Evolutionary conservation across 2,329 filamentous ascomycete genomes (phyloP), one percentile per base, ranked within the genome.

Genomic region (Ophiosphaerella narmari): DNA sequence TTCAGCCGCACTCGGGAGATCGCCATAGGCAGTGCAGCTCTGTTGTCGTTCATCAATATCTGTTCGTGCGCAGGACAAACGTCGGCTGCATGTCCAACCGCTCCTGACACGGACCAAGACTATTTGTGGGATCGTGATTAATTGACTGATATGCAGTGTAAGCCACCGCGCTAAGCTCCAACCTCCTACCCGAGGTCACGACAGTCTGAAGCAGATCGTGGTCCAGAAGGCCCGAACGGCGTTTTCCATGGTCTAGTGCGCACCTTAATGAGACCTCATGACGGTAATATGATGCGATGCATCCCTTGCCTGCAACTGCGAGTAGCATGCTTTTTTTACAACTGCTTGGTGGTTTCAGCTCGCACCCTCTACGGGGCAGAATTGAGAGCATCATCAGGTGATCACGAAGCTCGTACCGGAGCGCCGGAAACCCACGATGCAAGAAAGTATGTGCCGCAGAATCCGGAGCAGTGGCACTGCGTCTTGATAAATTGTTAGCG

Each of bases 1-100:
- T 41, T 44, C 42, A 46, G 54, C 51, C 45, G 40, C 49, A 53
- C 7, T 8, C 56, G 57, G 63, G 60, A 62, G 62, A 65, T 64
- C 44, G 57, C 39, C 59, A 33, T 29, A 40, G 18, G 48, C 43
- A 32, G 50, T 53, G 42, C 41, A 33, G 52, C 47, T 50, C 45
- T 56, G 47, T 35, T 13, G 14, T 35, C 34, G 34, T 13, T 39
- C 40, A 29, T 16, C 16, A 42, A 48, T 31, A 29, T 29, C 11
- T 29, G 11, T 12, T n/a, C 3, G 14, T 13, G 23, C 31, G 34
- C n/a, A 21, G 12, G 33, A 14, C 21, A 8, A 42, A 16, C 8
- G 7, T 29, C 11, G 18, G 13, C n/a, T 39, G 35, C 34, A 43
- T 43, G 13, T 45, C 29, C 14, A 29, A 33, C 39, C 46, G 26